Evolutionary conservation across 2,329 filamentous ascomycete genomes (phyloP).

Genomic region (Coniochaeta hoffmannii): DNA sequence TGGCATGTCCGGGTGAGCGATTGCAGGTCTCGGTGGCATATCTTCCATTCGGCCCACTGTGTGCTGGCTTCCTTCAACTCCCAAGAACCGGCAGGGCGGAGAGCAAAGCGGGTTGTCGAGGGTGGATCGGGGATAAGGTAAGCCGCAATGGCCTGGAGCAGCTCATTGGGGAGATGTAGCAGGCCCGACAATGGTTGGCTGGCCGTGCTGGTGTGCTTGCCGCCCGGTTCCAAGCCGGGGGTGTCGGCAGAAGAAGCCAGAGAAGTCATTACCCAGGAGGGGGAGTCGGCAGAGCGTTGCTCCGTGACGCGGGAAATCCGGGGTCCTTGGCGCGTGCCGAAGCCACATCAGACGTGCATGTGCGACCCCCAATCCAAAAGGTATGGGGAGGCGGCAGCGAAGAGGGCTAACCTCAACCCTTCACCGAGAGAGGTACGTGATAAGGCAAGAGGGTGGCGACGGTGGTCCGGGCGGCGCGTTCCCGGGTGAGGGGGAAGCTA

Average conservation of each 20-base stretch:
- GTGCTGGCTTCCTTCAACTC: conserved; percentile 14
- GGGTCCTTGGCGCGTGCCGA: neutral
- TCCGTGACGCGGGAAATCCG: neutral
- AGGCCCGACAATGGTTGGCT: conserved; percentile 2
- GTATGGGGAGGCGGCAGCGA: neutral
- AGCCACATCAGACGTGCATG: neutral
- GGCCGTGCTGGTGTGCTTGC: neutral
- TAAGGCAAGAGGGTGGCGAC: neutral
- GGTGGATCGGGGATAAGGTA: conserved; percentile 13
- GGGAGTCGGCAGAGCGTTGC: neutral
- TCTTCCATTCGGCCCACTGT: conserved; percentile 17
- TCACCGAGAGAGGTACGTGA: neutral
- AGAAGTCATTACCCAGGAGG: neutral
- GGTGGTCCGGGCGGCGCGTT: neutral
- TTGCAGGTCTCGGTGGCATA: conserved; percentile 12
- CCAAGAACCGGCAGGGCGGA: conserved; percentile 17
- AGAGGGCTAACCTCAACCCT: neutral
- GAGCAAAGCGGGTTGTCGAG: conserved; percentile 17
- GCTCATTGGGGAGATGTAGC: conserved; percentile 15
- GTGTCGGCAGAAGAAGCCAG: neutral
- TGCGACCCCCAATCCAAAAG: neutral
- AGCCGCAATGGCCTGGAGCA: conserved; percentile 17
- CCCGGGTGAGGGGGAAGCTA: neutral
- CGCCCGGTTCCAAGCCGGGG: neutral
- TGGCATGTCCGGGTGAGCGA: conserved; percentile 15